Base-by-base conservation (phyloP, 2,329 filamentous ascomycete genomes). In the Ceratocystiopsis brevicomis region DNA sequence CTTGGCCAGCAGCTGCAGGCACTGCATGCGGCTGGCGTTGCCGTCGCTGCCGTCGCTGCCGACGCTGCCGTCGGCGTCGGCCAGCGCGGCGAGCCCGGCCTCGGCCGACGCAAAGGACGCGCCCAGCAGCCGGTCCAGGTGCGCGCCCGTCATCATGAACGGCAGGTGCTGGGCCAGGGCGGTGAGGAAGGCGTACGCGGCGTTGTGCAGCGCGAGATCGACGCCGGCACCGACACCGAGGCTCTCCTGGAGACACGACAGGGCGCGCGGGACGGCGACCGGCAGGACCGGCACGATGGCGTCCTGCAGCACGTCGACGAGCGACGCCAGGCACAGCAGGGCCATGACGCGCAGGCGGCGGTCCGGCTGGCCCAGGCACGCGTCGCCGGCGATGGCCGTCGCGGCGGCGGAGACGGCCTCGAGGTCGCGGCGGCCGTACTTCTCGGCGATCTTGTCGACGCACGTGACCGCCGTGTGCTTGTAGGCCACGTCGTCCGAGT, bases 391-490 rank as follows among this genome's bases (percentile, higher is more conserved):
- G 52, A 98, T 80, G 1, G 79, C 80, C 46, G 76, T 67, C 5
- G 86, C 84, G 6, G 86, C 81, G 5, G 73, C 72, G 21, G 81
- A 69, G 38, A 94, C 81, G 38, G 76, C 78, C 51, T 81, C 75
- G 1, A 81, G 68, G 54, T 94, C 83, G 58, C 87, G 92, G 66
- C 90, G 92, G 51, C 90, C 92, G 57, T 94, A 96, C 58, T 88
- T 88, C 61, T 95, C 87, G 3, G 83, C 75, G 49, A 98, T 92
- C 59, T 84, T 83, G 61, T 95, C 87, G 38, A 96, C 79, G 53
- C 88, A 96, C 34, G 78, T 77, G 48, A 98, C 78, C 1, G 87
- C 83, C 12, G 83, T 85, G 53, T 86, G 79, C 61, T 88, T 86
- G 57, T 90, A 79, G 25, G 76, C 68, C 43, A 80, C 71, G 50